Evolutionary conservation across 2,329 filamentous ascomycete genomes (phyloP).

Genomic region (Didymella segeticola): DNA sequence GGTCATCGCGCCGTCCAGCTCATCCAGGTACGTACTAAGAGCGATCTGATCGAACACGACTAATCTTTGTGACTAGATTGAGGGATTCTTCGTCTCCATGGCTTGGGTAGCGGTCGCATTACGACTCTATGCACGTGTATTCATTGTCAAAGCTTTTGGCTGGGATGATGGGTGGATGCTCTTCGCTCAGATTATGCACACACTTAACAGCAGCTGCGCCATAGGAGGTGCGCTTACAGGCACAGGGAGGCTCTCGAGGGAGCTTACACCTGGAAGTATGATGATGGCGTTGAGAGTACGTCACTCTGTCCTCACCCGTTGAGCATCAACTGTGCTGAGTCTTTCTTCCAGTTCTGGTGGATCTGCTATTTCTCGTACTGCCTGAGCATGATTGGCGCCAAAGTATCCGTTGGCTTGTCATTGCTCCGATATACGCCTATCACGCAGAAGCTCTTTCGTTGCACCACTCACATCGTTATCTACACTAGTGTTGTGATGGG

Average conservation of each 20-base stretch:
- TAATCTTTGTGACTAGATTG: neutral
- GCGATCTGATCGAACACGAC: neutral
- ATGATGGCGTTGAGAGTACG: slow-evolving; percentile 3
- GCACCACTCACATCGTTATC: slow-evolving; percentile 52
- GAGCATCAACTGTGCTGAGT: too few relatives aligned
- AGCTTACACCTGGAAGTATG: slow-evolving; percentile 9
- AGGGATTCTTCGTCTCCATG: neutral
- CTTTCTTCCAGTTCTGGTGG: slow-evolving; percentile 15
- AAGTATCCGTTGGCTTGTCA: slow-evolving; percentile 57
- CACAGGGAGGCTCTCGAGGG: slow-evolving; percentile 1
- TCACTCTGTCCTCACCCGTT: neutral
- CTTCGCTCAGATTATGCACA: slow-evolving; percentile 19
- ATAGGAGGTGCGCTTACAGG: slow-evolving; percentile 3
- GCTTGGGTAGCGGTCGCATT: slow-evolving; percentile 6
- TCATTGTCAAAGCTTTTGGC: slow-evolving; percentile 23
- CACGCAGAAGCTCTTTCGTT: slow-evolving; percentile 42
- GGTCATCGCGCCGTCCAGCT: slow-evolving; percentile 1
- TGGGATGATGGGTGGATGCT: slow-evolving; percentile 24
- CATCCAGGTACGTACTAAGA: neutral
- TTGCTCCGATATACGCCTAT: slow-evolving; percentile 57
- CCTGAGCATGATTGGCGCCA: slow-evolving; percentile 30
- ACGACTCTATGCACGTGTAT: slow-evolving; percentile 16
- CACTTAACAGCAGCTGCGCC: neutral
- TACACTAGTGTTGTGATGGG: slow-evolving; percentile 50
- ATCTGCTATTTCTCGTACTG: slow-evolving; percentile 21